Percentiles rank a stretch among this genome's conserved stretches.
Conservation (phyloP, 2,329 filamentous ascomycete genomes). For the Blastomyces parvus region DNA sequence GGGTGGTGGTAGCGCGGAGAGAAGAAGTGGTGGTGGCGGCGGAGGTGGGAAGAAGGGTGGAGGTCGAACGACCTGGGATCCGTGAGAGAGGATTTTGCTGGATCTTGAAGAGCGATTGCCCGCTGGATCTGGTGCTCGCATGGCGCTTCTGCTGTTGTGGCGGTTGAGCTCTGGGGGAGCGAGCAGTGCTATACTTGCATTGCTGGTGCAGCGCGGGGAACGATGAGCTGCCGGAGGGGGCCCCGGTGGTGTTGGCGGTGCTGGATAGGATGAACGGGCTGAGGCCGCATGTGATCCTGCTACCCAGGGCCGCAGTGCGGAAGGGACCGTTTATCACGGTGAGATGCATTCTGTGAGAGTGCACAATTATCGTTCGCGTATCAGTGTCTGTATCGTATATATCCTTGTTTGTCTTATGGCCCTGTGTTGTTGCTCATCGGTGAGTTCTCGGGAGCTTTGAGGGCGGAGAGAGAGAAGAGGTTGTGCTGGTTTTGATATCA, state of each 20-base stretch:
- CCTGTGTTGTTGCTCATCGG: neutral
- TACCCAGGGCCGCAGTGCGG: slow-evolving; percentile 25
- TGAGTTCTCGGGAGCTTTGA: neutral
- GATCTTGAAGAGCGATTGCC: slow-evolving; percentile 11
- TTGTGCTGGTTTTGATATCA: neutral
- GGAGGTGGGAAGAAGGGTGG: slow-evolving; percentile 13
- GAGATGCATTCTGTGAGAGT: slow-evolving; percentile 20
- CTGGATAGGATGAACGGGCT: slow-evolving; percentile 19
- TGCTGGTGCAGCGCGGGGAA: slow-evolving; percentile 6
- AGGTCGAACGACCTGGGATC: neutral
- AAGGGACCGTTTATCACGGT: slow-evolving; percentile 24
- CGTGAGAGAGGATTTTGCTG: neutral
- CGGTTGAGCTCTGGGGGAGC: slow-evolving; percentile 12
- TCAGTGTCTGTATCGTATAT: neutral
- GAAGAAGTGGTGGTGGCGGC: slow-evolving; percentile 9
- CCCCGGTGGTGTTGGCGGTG: slow-evolving; percentile 1
- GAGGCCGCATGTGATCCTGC: slow-evolving; percentile 20
- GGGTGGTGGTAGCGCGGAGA: neutral
- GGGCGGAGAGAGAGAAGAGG: too few relatives aligned
- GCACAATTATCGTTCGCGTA: slow-evolving; percentile 1
- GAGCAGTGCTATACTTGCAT: slow-evolving; percentile 6
- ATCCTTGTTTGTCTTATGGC: neutral
- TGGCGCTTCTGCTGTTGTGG: slow-evolving; percentile 20
- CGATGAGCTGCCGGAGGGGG: neutral
- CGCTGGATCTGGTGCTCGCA: slow-evolving; percentile 19